phyloP scores from a whole-genome alignment of 495 filamentous ascomycete species.

The Pseudevernia furfuracea region DNA sequence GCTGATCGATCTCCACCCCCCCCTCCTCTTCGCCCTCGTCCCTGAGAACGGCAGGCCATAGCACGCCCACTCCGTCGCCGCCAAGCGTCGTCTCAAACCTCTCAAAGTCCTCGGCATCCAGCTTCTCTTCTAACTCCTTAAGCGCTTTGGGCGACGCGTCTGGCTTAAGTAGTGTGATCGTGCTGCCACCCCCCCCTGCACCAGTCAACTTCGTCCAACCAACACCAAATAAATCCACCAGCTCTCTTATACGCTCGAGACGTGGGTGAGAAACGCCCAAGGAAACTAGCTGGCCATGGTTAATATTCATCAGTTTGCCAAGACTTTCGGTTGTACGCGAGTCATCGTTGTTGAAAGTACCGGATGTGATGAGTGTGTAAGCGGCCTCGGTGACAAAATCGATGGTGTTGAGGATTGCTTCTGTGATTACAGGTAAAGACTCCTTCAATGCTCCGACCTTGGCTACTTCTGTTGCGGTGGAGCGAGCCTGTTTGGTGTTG shows the following conservation, averaged over 20 bases:
- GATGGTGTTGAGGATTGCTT: conserved; percentile 72
- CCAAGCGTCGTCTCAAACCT: conserved; percentile 83
- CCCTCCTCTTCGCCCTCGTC: conserved; percentile 65
- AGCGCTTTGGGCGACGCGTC: conserved; percentile 45
- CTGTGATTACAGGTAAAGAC: conserved; percentile 62
- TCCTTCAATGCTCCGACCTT: conserved; percentile 70
- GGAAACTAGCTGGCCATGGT: conserved; percentile 81
- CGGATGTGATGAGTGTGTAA: conserved; percentile 56
- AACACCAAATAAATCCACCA: conserved; percentile 82
- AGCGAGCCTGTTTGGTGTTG: conserved; percentile 75
- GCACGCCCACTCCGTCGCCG: conserved; percentile 83
- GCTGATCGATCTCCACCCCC: conserved; percentile 87
- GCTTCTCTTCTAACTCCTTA: conserved; percentile 52
- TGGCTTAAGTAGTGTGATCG: conserved; percentile 80
- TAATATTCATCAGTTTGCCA: conserved; percentile 82
- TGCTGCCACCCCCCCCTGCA: conserved; percentile 89
- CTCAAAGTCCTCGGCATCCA: conserved; percentile 69
- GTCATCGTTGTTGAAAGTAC: conserved; percentile 53
- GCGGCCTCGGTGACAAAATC: conserved; percentile 72
- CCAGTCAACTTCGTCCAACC: conserved; percentile 97
- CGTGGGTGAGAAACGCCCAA: conserved; percentile 90
- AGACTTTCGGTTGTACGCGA: conserved; percentile 55
- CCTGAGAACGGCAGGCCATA: conserved; percentile 80
- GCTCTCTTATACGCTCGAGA: conserved; percentile 82
- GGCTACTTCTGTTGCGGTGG: conserved; percentile 73